Base-by-base conservation (phyloP, 495 filamentous ascomycete genomes). In the Apodospora peruviana region DNA sequence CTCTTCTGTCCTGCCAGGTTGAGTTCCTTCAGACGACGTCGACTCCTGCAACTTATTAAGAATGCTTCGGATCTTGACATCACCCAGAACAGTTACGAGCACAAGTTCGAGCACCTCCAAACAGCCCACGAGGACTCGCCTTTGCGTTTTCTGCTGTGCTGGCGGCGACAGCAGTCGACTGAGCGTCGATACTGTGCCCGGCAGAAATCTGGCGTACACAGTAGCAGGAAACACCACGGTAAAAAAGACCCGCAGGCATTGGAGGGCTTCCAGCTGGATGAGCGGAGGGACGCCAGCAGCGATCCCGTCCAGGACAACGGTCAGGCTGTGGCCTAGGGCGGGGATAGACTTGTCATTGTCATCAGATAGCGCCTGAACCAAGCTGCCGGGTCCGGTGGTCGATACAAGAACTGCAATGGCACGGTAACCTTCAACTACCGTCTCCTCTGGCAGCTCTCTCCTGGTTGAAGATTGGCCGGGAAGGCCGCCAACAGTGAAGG, bases 111-210 rank as follows among this genome's bases (percentile, higher is more conserved):
- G 65, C 0, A 81, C 66, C 4, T 76, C 67, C 14, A 97, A 64
- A 19, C 79, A 82, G 19, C 57, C 62, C 4, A 81, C 68, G 7
- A 96, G 68, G 1, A 91, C 72, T 51, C 71, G 80, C 50, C 77
- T 83, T 43, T 83, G 80, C 16, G 80, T 74, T 48, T 84, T 84
- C 48, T 72, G 69, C 45, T 81, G 78, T 5, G 78, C 80, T 1
- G 79, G 83, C 0, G 85, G 81, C 22, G 83, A 83, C 25, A 97
- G 66, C 14, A 86, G 70, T 64, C 84, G 90, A 10, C 83, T 85
- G 40, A 99, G 61, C 5, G 82, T 77, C 7, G 91, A 96, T 1
- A 96, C 82, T 3, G 90, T 89, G 7, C 94, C 88, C 7, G 93
- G 93, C 56, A 96, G 79, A 53, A 97, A 90, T 41, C 78, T 88